Conservation (phyloP, 2,329 filamentous ascomycete genomes). For the Bipolaris bicolor region DNA sequence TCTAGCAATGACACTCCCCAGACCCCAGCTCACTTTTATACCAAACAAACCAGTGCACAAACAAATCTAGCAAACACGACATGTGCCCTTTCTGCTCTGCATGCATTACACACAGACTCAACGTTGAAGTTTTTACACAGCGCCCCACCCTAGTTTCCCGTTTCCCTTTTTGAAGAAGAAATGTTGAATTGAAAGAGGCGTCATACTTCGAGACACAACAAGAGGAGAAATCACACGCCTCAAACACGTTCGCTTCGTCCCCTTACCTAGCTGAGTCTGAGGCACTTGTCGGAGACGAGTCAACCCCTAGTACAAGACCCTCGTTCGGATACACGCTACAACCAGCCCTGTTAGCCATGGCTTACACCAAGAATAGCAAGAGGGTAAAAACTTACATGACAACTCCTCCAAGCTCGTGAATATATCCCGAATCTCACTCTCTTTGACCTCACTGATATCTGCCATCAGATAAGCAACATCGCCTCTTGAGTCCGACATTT, state of each 20-base stretch:
- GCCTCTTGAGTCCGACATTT: constrained; percentile 93
- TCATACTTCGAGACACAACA: too few species aligned
- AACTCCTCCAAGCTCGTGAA: constrained; percentile 82
- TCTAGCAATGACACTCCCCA: not conserved
- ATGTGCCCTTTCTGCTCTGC: not conserved
- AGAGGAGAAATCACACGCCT: not conserved
- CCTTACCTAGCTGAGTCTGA: not conserved
- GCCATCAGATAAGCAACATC: constrained; percentile 98
- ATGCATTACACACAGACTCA: too few species aligned
- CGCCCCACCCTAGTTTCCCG: too few species aligned
- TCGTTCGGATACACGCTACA: constrained; percentile 52
- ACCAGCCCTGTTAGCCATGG: constrained; percentile 4
- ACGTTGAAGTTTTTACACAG: too few species aligned
- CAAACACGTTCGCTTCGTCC: not conserved
- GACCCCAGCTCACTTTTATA: not conserved
- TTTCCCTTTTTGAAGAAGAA: too few species aligned
- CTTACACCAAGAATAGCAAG: not conserved
- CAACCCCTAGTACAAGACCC: constrained; percentile 52
- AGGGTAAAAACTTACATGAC: constrained; percentile 65
- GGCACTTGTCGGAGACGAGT: not conserved
- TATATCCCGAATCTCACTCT: constrained; percentile 81
- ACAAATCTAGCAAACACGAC: not conserved
- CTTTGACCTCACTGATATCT: constrained; percentile 87
- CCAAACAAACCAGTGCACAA: not conserved
- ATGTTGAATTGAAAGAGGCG: too few species aligned